Percentiles rank a stretch among this genome's conserved stretches.
Conservation (phyloP, 2,329 filamentous ascomycete genomes). For the Penicillium thymicola region DNA sequence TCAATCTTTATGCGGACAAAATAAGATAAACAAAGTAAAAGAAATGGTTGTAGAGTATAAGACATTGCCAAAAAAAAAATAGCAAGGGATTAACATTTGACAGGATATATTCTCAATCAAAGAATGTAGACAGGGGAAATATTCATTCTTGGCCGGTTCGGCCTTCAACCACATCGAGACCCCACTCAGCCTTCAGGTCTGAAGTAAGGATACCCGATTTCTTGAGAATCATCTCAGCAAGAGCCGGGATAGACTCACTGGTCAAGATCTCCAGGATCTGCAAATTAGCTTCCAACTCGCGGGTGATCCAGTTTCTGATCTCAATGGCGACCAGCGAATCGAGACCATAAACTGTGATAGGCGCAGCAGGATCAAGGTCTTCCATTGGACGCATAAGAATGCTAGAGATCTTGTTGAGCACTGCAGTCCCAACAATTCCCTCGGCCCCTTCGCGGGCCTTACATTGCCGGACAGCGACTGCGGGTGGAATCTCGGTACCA, state of each 20-base stretch:
- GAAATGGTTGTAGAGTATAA: neutral
- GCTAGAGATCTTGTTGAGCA: constrained; percentile 19
- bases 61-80: neutral
- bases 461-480: constrained; percentile 17
- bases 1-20: neutral
- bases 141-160: constrained; percentile 1
- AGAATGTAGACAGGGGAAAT: neutral
- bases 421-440: constrained; percentile 6
- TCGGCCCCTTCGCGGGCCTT: constrained; percentile 8
- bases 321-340: constrained; percentile 33
- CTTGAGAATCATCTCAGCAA: constrained; percentile 22
- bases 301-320: constrained; percentile 29
- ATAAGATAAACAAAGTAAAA: neutral
- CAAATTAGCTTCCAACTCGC: constrained; percentile 22
- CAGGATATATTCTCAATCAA: neutral
- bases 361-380: constrained; percentile 16
- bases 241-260: constrained; percentile 18
- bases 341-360: constrained; percentile 24
- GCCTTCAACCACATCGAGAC: constrained; percentile 9
- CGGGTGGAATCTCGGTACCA: constrained; percentile 11
- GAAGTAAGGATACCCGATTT: constrained; percentile 20
- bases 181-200: constrained; percentile 19
- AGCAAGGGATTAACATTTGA: neutral
- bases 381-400: constrained; percentile 24
- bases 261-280: constrained; percentile 29